phyloP scores from a whole-genome alignment of 1,284 basidiomycete genomes.

The Malassezia furfur region DNA sequence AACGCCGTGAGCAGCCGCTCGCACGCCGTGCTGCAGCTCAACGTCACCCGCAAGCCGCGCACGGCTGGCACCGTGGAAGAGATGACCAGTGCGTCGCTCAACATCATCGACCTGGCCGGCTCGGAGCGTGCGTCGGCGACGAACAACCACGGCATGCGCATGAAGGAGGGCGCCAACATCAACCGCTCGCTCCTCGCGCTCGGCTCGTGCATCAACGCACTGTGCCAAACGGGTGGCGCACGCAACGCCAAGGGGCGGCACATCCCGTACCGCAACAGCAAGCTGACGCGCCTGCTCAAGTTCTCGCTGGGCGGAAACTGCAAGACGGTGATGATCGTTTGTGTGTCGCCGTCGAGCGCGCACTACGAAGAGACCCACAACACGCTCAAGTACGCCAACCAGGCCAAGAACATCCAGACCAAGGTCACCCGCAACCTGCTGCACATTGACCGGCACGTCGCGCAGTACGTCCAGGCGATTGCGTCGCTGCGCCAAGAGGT shows the following conservation, averaged over 20 bases:
- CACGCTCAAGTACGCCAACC: constrained; percentile 48
- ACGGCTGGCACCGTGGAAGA: constrained; percentile 40
- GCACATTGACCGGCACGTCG: constrained; percentile 47
- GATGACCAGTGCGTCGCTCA: constrained; percentile 43
- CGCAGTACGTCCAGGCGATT: constrained; percentile 68
- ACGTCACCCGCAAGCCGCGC: constrained; percentile 42
- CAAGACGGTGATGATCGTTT: constrained; percentile 48
- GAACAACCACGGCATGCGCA: constrained; percentile 44
- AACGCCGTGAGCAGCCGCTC: constrained; percentile 45
- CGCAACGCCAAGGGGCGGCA: constrained; percentile 24
- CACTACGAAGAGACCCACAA: constrained; percentile 49
- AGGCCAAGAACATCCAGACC: constrained; percentile 48
- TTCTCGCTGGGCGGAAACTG: constrained; percentile 49
- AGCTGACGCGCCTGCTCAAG: constrained; percentile 46
- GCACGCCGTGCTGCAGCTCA: constrained; percentile 47
- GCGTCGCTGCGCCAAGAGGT: constrained; percentile 74
- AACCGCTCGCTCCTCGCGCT: constrained; percentile 47
- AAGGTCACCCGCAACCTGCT: constrained; percentile 46
- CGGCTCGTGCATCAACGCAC: constrained; percentile 48
- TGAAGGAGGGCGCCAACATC: constrained; percentile 49
- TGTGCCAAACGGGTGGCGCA: constrained; percentile 39
- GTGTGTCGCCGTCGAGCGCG: constrained; percentile 42
- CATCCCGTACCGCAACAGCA: constrained; percentile 46
- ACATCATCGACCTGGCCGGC: constrained; percentile 47
- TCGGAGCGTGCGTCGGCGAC: constrained; percentile 46